Evolutionary conservation across 2,329 filamentous ascomycete species (phyloP).

Genomic region (Xylariaceae sp.): DNA sequence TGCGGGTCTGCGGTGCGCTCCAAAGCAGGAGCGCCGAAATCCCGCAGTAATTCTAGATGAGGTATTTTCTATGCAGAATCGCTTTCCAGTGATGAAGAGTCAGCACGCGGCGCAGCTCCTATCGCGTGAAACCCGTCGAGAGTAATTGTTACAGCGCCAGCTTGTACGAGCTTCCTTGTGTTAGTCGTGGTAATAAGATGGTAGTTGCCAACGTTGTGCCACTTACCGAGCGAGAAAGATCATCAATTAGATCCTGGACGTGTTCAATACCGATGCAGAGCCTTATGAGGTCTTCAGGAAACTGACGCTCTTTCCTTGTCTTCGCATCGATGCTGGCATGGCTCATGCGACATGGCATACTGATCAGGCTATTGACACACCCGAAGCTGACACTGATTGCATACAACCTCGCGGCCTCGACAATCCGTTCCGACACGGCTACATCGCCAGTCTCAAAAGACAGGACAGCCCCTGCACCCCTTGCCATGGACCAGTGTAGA

Average conservation of each 20-base stretch:
- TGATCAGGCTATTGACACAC: slow-evolving; percentile 97
- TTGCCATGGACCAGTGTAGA: slow-evolving; percentile 90
- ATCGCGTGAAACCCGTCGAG: slow-evolving; percentile 74
- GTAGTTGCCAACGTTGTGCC: slow-evolving; percentile 4
- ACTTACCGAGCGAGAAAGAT: slow-evolving; percentile 84
- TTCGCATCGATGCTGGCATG: slow-evolving; percentile 97
- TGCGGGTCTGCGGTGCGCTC: slow-evolving; percentile 4
- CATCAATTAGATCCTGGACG: slow-evolving; percentile 83
- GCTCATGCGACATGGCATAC: slow-evolving; percentile 99
- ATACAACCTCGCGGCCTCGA: slow-evolving; percentile 87
- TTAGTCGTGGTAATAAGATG: slow-evolving; percentile 23
- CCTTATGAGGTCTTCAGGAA: slow-evolving; percentile 95
- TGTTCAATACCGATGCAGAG: slow-evolving; percentile 97
- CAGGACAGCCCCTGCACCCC: slow-evolving; percentile 88
- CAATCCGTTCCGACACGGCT: slow-evolving; percentile 80
- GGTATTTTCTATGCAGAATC: slow-evolving; percentile 22
- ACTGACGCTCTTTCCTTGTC: slow-evolving; percentile 78
- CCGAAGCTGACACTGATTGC: slow-evolving; percentile 97
- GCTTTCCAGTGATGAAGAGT: slow-evolving; percentile 18
- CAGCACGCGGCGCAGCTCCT: slow-evolving; percentile 21
- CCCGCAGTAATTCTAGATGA: slow-evolving; percentile 12
- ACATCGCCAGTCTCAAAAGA: slow-evolving; percentile 94
- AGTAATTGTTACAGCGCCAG: slow-evolving; percentile 84
- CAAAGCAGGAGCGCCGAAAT: slow-evolving; percentile 9
- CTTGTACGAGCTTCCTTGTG: slow-evolving; percentile 71